Base-by-base conservation (phyloP, 2,329 filamentous ascomycete species). In the Botrytis galanthina region DNA sequence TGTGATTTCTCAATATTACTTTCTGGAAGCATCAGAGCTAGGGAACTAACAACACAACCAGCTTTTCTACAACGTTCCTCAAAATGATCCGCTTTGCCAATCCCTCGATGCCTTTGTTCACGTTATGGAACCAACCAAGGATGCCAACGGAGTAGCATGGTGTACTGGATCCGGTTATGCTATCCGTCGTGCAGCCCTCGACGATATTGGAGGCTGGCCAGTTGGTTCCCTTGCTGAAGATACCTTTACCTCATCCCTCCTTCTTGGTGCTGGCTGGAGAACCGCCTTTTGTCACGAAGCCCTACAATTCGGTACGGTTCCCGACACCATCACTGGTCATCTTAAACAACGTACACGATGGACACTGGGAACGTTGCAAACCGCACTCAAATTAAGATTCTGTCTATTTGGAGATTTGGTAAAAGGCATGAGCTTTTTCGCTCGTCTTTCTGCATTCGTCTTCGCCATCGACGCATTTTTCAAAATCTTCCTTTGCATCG, bases 121-220 rank as follows among this genome's bases (percentile, higher is more conserved):
- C 79, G 81, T 85, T n/a, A 83, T 82, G 78, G 85, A 86, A 74
- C 81, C 82, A 8, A 83, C 84, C 59, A 84, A 85, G 74, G 84
- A 86, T 74, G 81, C 81, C 0, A 79, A 83, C 42, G 83, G 82
- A 81, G 86, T 88, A 7, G 88, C 88, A n/a, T 89, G 88, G 85
- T 90, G 88, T 77, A 89, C 87, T n/a, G 89, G 89, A 7, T 90
- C 89, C 8, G 89, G 89, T 10, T 91, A 89, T 76, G 82, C 88
- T 7, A 84, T 86, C 42, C 87, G 89, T 5, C 87, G 89, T n/a
- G 81, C 85, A 71, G 89, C 89, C 9, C 82, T 91, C 6, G 86
- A 89, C 29, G 84, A 87, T 32, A 90, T 91, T 74, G 89, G 88
- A 76, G 87, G 89, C 76, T 91, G 89, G 75, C 89, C 89, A 0